Percentiles rank a stretch among this genome's conserved stretches.
Conservation (phyloP, 2,329 filamentous ascomycete genomes). For the Calonectria leucothoes region DNA sequence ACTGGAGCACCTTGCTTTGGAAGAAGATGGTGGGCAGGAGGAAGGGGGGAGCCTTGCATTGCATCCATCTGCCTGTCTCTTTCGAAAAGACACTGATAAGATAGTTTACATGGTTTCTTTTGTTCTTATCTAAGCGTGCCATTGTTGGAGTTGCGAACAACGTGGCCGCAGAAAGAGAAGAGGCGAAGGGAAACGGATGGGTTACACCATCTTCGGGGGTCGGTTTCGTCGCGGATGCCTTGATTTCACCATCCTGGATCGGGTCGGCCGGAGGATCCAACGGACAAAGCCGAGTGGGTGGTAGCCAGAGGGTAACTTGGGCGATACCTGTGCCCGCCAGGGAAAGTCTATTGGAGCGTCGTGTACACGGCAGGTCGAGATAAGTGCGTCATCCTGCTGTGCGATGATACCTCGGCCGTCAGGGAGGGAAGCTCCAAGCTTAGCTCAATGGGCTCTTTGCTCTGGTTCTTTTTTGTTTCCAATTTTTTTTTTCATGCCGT, state of each 20-base stretch:
- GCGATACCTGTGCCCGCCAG: background rate
- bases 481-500: background rate
- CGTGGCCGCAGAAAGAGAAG: background rate
- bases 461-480: no score
- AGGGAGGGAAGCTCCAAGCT: slow-evolving; percentile 12
- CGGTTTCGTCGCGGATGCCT: slow-evolving; percentile 5
- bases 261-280: slow-evolving; percentile 22
- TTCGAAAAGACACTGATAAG: background rate
- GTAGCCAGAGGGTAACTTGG: background rate
- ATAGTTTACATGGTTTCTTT: background rate
- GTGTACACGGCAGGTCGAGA: background rate
- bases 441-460: background rate
- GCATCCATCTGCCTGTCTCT: no score
- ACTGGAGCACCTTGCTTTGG: background rate
- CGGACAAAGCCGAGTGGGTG: slow-evolving; percentile 1
- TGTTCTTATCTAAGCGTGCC: background rate
- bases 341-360: background rate
- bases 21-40: background rate
- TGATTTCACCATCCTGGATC: slow-evolving; percentile 18
- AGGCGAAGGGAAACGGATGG: no score
- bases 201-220: background rate
- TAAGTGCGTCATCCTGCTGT: slow-evolving; percentile 17
- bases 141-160: background rate
- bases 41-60: background rate
- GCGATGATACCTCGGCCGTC: slow-evolving; percentile 22